Evolutionary conservation across 257 asterid species (phyloP).

Genomic region (Petunia axillaris): DNA sequence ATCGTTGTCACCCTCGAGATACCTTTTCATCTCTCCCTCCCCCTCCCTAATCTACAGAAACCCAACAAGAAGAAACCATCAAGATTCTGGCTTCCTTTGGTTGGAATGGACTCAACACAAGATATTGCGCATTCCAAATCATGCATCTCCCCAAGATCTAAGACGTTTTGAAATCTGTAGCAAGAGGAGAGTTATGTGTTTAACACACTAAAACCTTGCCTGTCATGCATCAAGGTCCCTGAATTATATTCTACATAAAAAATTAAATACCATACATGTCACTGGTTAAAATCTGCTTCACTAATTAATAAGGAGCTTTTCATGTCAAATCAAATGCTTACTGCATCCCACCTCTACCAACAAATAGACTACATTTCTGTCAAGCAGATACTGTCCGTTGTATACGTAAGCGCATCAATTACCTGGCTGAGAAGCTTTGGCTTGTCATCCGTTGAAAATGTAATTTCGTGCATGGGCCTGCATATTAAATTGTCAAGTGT

Average conservation of each 20-base stretch:
- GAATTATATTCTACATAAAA: slow-evolving; percentile 17
- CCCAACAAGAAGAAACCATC: no score
- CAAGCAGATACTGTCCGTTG: not conserved
- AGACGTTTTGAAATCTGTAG: not conserved
- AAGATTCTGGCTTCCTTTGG: no score
- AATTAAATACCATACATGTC: not conserved
- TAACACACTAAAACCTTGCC: slow-evolving; percentile 6
- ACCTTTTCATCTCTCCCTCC: no score
- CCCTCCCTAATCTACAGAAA: no score
- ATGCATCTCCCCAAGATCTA: not conserved
- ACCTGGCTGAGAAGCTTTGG: slow-evolving; percentile 99
- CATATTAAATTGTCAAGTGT: slow-evolving; percentile 29
- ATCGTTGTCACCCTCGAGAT: no score
- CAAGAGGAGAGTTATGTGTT: not conserved
- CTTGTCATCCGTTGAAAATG: slow-evolving; percentile 86
- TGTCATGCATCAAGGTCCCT: slow-evolving; percentile 17
- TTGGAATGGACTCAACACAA: no score
- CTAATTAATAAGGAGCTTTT: not conserved
- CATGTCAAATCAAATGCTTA: not conserved
- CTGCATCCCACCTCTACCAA: not conserved
- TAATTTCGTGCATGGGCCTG: slow-evolving; percentile 99
- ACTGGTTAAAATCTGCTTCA: slow-evolving; percentile 19
- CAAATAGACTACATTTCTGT: not conserved
- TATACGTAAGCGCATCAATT: slow-evolving; percentile 21
- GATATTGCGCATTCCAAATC: not conserved